Conservation (phyloP, 352 stramenopile species). For the Globisporangium heterothallicum region DNA sequence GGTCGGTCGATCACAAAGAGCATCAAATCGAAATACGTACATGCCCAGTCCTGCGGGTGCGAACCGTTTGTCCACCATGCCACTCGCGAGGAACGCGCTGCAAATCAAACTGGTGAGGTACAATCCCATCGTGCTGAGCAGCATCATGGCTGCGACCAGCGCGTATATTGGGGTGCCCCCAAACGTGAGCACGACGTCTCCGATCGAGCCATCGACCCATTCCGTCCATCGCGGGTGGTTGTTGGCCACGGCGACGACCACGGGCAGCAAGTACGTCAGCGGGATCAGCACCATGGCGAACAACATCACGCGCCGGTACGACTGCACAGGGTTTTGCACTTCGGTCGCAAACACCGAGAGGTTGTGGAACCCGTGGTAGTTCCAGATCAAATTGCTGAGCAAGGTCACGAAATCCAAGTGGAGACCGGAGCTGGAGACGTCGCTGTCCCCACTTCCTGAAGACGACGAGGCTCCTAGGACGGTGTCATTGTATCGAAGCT, state of each 20-base stretch:
- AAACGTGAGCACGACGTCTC: constrained; percentile 27
- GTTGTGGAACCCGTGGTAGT: constrained; percentile 54
- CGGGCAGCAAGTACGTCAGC: constrained; percentile 40
- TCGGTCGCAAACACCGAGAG: constrained; percentile 43
- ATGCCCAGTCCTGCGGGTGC: constrained; percentile 36
- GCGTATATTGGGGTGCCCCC: constrained; percentile 25
- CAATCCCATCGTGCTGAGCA: constrained; percentile 34
- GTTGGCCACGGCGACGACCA: constrained; percentile 26
- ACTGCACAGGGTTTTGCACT: constrained; percentile 26
- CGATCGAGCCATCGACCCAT: constrained; percentile 34
- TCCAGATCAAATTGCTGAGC: constrained; percentile 39
- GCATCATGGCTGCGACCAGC: constrained; percentile 26
- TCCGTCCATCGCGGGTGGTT: constrained; percentile 36
- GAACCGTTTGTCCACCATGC: constrained; percentile 49
- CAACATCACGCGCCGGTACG: constrained; percentile 41
- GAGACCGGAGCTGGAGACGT: constrained; percentile 2
- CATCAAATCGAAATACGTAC: constrained; percentile 13
- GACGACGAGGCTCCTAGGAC: not conserved
- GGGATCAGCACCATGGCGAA: constrained; percentile 30
- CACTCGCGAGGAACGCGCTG: constrained; percentile 49
- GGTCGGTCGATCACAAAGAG: not conserved
- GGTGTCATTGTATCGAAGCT: constrained; percentile 23
- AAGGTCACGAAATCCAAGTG: constrained; percentile 21
- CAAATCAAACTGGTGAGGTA: constrained; percentile 39
- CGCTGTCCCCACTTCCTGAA: not conserved